Percentiles rank a stretch among this genome's conserved stretches.
Conservation (phyloP, 805 yeast genomes). For the Hanseniaspora taiwanica region DNA sequence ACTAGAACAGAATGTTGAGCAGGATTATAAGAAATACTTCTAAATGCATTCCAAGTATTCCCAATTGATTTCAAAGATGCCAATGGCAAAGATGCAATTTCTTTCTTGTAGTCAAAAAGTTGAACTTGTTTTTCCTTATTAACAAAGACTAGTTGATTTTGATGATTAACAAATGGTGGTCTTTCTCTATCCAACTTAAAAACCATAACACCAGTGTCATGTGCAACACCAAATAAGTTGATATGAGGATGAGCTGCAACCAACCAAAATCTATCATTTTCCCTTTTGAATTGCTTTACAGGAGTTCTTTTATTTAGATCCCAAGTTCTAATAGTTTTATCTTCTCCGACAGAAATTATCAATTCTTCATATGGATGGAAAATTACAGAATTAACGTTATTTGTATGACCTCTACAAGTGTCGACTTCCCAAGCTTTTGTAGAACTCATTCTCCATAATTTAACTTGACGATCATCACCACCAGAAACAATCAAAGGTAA, state of each 20-base stretch:
- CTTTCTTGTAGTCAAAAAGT: constrained; percentile 53
- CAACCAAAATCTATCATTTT: constrained; percentile 89
- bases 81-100: constrained; percentile 61
- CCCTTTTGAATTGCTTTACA: constrained; percentile 87
- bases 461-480: constrained; percentile 90
- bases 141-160: constrained; percentile 61
- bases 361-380: constrained; percentile 92
- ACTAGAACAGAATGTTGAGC: constrained; percentile 79
- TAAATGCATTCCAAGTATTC: constrained; percentile 72
- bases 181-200: constrained; percentile 96
- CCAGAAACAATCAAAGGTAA: constrained; percentile 89
- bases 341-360: constrained; percentile 89
- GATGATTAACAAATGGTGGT: constrained; percentile 56
- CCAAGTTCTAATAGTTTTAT: constrained; percentile 93
- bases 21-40: constrained; percentile 81
- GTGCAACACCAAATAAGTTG: constrained; percentile 91
- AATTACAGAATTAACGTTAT: constrained; percentile 74
- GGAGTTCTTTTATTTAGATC: constrained; percentile 89
- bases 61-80: constrained; percentile 77
- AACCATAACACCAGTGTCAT: constrained; percentile 95
- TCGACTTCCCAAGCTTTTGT: constrained; percentile 99
- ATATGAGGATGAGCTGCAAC: constrained; percentile 79
- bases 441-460: constrained; percentile 95
- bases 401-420: constrained; percentile 95
- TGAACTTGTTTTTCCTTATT: constrained; percentile 82